Percentiles rank a stretch among this genome's conserved stretches.
phyloP scores from a whole-genome alignment of 805 yeast species.

The Soucietia sequanensis region DNA sequence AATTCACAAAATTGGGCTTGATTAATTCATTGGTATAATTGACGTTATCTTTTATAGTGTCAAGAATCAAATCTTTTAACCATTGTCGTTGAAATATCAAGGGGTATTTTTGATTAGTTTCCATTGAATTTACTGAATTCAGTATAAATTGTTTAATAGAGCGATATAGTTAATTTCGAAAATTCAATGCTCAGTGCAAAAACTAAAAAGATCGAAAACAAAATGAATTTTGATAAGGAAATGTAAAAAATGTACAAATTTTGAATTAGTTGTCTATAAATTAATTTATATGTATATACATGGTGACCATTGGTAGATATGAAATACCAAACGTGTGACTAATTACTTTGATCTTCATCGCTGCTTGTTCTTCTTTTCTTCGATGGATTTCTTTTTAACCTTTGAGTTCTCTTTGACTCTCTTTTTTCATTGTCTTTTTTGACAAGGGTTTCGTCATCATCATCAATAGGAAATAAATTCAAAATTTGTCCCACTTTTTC shows the following conservation, averaged over 20 bases:
- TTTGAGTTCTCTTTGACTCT: constrained; percentile 32
- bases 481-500: constrained; percentile 22
- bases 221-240: too few species aligned
- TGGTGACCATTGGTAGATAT: too few species aligned
- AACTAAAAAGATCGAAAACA: too few species aligned
- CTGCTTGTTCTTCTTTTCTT: constrained; percentile 19
- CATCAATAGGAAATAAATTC: constrained; percentile 24
- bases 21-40: constrained; percentile 12
- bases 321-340: too few species aligned
- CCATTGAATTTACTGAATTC: too few species aligned
- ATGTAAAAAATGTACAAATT: too few species aligned
- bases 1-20: constrained; percentile 14
- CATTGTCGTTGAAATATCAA: constrained; percentile 26
- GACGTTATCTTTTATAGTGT: constrained; percentile 3
- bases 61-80: constrained; percentile 15
- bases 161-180: too few species aligned
- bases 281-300: constrained; percentile 3
- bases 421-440: constrained; percentile 21
- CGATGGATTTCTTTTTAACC: constrained; percentile 20
- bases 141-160: too few species aligned
- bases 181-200: too few species aligned
- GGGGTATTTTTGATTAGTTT: too few species aligned
- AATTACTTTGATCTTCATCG: constrained; percentile 11
- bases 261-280: too few species aligned
- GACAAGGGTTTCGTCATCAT: constrained; percentile 16